Base-by-base conservation (phyloP, 1,284 basidiomycete species). In the Vanrija sp. region DNA sequence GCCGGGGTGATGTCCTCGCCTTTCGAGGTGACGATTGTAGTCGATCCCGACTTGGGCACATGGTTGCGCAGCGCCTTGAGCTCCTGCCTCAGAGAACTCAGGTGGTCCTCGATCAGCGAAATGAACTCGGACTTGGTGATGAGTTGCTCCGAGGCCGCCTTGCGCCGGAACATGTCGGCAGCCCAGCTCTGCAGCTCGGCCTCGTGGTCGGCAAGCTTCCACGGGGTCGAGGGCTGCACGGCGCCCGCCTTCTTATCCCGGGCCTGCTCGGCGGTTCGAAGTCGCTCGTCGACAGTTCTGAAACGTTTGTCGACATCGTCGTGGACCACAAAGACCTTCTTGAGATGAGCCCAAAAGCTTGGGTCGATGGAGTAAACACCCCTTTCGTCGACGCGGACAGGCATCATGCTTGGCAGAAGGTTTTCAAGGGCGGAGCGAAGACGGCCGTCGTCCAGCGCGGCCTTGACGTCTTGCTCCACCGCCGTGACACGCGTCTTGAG, bases 1-100 rank as follows among this genome's bases (percentile, higher is more conserved):
- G 89, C 77, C 14, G 79, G 76, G 0, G 85, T 85, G 46, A 92
- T 79, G 65, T 92, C 88, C 53, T 85, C 82, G 1, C 88, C 88
- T 57, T 89, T 85, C 19, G 80, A 73, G 2, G 85, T 82, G 68
- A 86, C 88, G 79, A 90, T 85, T 9, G 78, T 84, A 47, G 77
- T 78, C 3, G 77, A 67, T 47, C 73, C 76, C 18, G 58, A 62
- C 45, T 46, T 70, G 78, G 7, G 75, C 69, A 16, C 45, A 31
- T 47, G 44, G 7, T 36, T 35, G 22, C 54, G 44, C 16, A 55
- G 31, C 6, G 23, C 19, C 19, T 41, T 14, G 9, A 56, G 45
- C 46, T 53, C 54, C 22, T 18, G n/a, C 4, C 38, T 9, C 38
- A 18, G n/a, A n/a, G 31, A 39, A n/a, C 19, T 39, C n/a, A 39